phyloP scores from a whole-genome alignment of 306 rosid genomes.

The Medicago lupulina region DNA sequence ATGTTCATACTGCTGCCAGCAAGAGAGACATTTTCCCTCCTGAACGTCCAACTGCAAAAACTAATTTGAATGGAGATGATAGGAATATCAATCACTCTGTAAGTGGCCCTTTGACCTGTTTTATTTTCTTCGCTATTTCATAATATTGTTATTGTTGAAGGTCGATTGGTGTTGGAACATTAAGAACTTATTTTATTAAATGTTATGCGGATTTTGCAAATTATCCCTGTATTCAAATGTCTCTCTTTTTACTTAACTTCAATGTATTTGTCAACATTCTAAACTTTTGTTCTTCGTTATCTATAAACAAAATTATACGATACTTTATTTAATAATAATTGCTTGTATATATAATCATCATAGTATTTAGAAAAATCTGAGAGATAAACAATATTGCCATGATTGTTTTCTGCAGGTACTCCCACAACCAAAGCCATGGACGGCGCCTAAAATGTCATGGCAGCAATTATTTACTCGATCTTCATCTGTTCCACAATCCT shows the following conservation, averaged over 20 bases:
- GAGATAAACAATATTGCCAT: conserved; percentile 40
- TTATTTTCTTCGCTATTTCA: conserved; percentile 12
- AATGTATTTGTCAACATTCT: conserved; percentile 4
- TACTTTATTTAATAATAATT: conserved; percentile 32
- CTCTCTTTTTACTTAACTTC: conserved; percentile 13
- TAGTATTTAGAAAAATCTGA: conserved; percentile 2
- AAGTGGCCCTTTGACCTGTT: conserved; percentile 53
- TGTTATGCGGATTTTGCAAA: background rate
- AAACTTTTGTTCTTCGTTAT: conserved; percentile 8
- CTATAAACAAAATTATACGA: conserved; percentile 12
- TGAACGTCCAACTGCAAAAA: conserved; percentile 67
- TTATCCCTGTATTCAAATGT: conserved; percentile 14
- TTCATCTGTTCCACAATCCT: conserved; percentile 60
- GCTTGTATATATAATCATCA: conserved; percentile 14
- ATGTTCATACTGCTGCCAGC: conserved; percentile 57
- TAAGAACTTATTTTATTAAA: conserved; percentile 7
- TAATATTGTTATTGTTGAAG: conserved; percentile 18
- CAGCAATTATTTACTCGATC: conserved; percentile 94
- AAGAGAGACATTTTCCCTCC: conserved; percentile 66
- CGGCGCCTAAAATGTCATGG: conserved; percentile 89
- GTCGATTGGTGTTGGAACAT: conserved; percentile 14
- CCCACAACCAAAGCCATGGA: conserved; percentile 67
- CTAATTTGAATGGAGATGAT: conserved; percentile 70
- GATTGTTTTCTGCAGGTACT: conserved; percentile 68
- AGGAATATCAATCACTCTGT: conserved; percentile 70